Base-by-base conservation (phyloP, 345 rosid species). In the Lepidium aucheri region DNA sequence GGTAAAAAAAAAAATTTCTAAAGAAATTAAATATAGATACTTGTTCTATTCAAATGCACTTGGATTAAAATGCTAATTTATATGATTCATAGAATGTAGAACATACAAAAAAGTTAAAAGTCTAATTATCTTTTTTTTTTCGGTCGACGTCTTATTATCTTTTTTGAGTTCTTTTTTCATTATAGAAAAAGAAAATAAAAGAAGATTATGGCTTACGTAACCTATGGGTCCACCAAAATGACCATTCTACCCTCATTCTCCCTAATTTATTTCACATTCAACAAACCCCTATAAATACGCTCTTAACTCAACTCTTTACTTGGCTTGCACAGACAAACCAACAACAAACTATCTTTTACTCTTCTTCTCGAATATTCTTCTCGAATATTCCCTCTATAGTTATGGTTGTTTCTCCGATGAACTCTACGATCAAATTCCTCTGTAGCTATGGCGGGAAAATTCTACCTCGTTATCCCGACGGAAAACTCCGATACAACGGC, bases 371-470 rank as follows among this genome's bases (percentile, higher is more conserved):
- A n/a, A n/a, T 64, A 38, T 40, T 42, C 42, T n/a, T 53, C 1
- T 54, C 61, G 22, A 7, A 52, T 22, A 61, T 54, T 28, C 30
- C 61, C 65, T 58, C 50, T 22, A 39, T 62, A 72, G 35, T 11
- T 30, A 74, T 67, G 77, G 73, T 67, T 53, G 12, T 14, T 22
- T 70, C 67, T 61, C 54, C 62, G 22, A 60, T 54, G 47, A 74
- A 50, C 53, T 67, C 83, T 53, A 72, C 85, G 53, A 70, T 90
- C 79, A 93, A 90, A 69, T 85, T 90, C 62, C 88, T 90, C 56
- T 90, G 97, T 78, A 93, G 98, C 73, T 85, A 93, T 60, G 97
- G 97, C 51, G 98, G 98, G 20, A 85, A 78, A 54, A 90, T 93
- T 36, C 42, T 88, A 65, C 98, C 98, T 56, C 98, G 97, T 53